A percentile compares a stretch with the other conserved stretches of the same genome.
phyloP scores from a whole-genome alignment of 2,329 filamentous ascomycete genomes.

The Dryadomyces quercus-mongolicae region DNA sequence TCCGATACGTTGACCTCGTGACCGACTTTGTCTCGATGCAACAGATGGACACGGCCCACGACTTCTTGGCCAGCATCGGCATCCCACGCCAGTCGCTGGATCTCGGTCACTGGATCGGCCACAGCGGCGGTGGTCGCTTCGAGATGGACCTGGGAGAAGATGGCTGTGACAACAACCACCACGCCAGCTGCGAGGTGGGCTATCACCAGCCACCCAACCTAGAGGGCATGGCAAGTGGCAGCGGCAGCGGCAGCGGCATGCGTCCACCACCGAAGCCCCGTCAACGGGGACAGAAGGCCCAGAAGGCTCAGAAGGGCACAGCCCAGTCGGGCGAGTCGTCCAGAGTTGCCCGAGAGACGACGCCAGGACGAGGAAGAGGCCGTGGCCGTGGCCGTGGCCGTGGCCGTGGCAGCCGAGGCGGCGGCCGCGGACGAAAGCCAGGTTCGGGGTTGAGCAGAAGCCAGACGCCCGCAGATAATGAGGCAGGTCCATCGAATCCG shows the following conservation, averaged over 20 bases:
- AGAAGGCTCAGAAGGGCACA: no score
- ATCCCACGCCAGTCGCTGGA: neutral
- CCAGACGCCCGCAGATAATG: no score
- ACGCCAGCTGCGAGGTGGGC: neutral
- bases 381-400: no score
- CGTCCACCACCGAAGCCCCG: no score
- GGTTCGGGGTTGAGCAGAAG: neutral
- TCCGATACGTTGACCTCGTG: neutral
- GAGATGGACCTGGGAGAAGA: neutral
- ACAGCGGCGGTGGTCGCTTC: constrained; percentile 5
- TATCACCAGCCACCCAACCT: neutral
- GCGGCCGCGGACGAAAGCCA: neutral
- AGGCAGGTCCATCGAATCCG: no score
- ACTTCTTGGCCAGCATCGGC: constrained; percentile 5
- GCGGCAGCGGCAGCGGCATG: neutral
- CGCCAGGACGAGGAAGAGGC: no score
- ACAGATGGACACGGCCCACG: constrained; percentile 3
- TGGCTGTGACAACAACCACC: neutral
- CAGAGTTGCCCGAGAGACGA: no score
- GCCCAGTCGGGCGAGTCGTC: no score
- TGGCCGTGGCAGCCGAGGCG: neutral
- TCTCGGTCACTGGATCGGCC: constrained; percentile 7
- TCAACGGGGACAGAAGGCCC: no score
- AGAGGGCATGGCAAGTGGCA: neutral
- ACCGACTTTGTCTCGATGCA: constrained; percentile 5